Conservation (phyloP, 83 land plant species). For the Picea abies region DNA sequence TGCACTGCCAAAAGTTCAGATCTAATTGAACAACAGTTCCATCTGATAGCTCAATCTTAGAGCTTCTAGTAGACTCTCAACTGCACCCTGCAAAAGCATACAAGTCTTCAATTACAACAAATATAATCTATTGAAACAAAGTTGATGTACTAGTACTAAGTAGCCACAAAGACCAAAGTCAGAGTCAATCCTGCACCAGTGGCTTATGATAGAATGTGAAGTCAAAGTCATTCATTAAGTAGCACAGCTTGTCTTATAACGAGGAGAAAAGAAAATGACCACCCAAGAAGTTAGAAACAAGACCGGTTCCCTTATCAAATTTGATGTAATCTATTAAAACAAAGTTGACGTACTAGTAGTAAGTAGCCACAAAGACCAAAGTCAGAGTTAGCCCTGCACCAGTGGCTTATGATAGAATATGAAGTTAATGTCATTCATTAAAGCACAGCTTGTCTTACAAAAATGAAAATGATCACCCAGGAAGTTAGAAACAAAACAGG, state of each 20-base stretch:
- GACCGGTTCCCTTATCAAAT: no score
- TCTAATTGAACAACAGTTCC: constrained; percentile 69
- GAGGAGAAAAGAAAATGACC: neutral
- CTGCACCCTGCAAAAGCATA: constrained; percentile 75
- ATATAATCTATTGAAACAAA: neutral
- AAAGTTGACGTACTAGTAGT: neutral
- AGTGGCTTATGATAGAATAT: neutral
- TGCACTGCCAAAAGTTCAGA: constrained; percentile 26
- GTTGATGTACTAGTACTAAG: neutral
- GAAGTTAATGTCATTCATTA: neutral
- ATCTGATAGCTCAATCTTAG: constrained; percentile 62
- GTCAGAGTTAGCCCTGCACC: neutral
- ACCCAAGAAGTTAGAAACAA: neutral
- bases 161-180: neutral
- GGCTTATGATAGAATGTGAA: neutral
- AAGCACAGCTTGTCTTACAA: neutral
- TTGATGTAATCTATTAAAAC: neutral
- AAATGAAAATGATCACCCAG: neutral
- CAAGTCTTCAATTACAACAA: neutral
- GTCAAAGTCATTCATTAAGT: neutral
- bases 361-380: neutral
- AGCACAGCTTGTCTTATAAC: neutral
- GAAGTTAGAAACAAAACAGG: neutral
- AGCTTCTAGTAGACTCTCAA: constrained; percentile 86
- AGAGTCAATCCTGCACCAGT: neutral